Conservation (phyloP, 2,329 filamentous ascomycete species). For the Eutypa lata region DNA sequence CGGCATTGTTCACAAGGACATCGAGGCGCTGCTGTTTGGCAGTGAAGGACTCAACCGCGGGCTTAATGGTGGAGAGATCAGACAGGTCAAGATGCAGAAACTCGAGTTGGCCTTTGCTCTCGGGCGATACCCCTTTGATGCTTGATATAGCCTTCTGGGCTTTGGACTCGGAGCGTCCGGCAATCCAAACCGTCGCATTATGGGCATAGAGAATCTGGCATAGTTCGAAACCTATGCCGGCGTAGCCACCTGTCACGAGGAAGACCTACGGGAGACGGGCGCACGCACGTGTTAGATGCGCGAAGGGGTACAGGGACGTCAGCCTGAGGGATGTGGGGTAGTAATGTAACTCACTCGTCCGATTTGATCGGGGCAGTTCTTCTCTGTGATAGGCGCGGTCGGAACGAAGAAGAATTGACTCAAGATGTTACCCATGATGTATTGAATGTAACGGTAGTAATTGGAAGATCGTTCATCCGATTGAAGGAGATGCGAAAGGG, state of each 20-base stretch:
- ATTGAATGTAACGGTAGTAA: too few species aligned
- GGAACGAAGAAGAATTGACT: constrained; percentile 21
- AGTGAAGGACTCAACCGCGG: neutral
- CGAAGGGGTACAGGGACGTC: neutral
- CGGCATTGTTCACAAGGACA: constrained; percentile 7
- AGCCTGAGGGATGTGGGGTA: neutral
- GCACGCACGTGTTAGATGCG: neutral
- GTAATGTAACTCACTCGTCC: constrained; percentile 13
- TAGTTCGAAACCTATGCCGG: constrained; percentile 13
- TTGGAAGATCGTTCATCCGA: too few species aligned
- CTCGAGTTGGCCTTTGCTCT: constrained; percentile 2
- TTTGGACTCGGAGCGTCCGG: constrained; percentile 1
- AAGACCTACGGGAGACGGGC: neutral
- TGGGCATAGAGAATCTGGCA: constrained; percentile 6
- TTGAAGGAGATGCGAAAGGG: too few species aligned
- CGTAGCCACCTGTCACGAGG: constrained; percentile 10
- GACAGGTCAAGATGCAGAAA: constrained; percentile 7
- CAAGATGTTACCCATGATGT: constrained; percentile 20
- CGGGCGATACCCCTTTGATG: constrained; percentile 2
- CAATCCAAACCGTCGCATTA: constrained; percentile 9
- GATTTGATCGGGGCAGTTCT: constrained; percentile 22
- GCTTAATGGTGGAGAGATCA: constrained; percentile 6
- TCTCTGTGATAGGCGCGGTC: constrained; percentile 17
- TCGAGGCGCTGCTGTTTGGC: neutral
- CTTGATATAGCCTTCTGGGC: neutral